phyloP scores from a whole-genome alignment of 1,284 basidiomycete genomes.

The Ustilago vetiveriae region DNA sequence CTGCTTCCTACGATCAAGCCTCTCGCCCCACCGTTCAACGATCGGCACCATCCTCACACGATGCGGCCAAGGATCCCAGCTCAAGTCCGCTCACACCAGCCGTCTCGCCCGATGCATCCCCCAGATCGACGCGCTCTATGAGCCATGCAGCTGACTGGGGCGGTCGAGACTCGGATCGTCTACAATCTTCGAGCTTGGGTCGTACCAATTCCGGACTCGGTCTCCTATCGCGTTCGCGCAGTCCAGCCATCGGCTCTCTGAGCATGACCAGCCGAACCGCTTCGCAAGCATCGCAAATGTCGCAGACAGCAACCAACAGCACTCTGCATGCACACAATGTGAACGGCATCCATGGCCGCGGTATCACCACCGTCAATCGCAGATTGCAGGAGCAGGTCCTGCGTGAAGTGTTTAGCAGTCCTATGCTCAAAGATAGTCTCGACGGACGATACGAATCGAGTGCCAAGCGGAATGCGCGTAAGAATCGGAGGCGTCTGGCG shows the following conservation, averaged over 20 bases:
- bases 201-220: slow-evolving; percentile 7
- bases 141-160: slow-evolving; percentile 27
- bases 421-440: slow-evolving; percentile 48
- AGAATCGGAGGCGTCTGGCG: slow-evolving; percentile 51
- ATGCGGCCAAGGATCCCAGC: slow-evolving; percentile 13
- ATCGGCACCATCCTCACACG: slow-evolving; percentile 10
- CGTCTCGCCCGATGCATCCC: slow-evolving; percentile 32
- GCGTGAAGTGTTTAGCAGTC: slow-evolving; percentile 63
- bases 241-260: slow-evolving; percentile 24
- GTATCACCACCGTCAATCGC: slow-evolving; percentile 65
- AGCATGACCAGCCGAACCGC: slow-evolving; percentile 37
- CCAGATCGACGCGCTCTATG: slow-evolving; percentile 29
- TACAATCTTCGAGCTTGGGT: slow-evolving; percentile 36
- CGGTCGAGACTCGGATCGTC: slow-evolving; percentile 23
- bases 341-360: slow-evolving; percentile 55
- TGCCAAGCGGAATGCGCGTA: slow-evolving; percentile 46
- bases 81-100: slow-evolving; percentile 29
- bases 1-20: slow-evolving; percentile 27
- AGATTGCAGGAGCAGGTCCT: slow-evolving; percentile 64
- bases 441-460: slow-evolving; percentile 40
- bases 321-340: slow-evolving; percentile 7
- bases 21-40: slow-evolving; percentile 8
- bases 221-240: slow-evolving; percentile 30
- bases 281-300: slow-evolving; percentile 34
- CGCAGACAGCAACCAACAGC: slow-evolving; percentile 10